These are phyloP conservation scores for Asterophora parasitica DNA, from an alignment of 768 basidiomycete genomes.

Conservation along the genomic window DNA sequence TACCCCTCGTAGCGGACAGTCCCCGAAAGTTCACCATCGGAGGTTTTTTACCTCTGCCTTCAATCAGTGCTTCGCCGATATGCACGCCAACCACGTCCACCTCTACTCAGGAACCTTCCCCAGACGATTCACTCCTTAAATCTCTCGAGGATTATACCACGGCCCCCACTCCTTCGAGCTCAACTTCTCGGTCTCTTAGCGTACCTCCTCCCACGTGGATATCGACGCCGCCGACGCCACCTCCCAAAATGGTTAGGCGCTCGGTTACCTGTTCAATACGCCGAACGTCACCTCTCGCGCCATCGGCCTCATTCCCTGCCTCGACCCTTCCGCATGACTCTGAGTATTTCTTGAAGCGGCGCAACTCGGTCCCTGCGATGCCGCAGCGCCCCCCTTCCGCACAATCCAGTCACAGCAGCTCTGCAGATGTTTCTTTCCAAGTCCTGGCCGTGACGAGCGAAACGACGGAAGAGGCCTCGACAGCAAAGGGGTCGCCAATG, in stretches of 20 bases:
- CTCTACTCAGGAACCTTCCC: constrained; percentile 20
- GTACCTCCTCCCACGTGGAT: constrained; percentile 48
- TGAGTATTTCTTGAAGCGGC: constrained; percentile 29
- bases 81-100: constrained; percentile 41
- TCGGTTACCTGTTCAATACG: constrained; percentile 30
- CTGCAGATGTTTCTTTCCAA: not conserved
- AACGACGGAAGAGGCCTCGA: constrained; percentile 1
- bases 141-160: constrained; percentile 15
- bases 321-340: constrained; percentile 29
- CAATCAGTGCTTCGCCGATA: constrained; percentile 57
- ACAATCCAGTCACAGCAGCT: constrained; percentile 3
- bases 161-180: constrained; percentile 19
- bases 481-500: constrained; percentile 5
- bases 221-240: constrained; percentile 56
- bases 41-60: constrained; percentile 46
- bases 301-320: constrained; percentile 45
- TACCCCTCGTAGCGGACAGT: constrained; percentile 7
- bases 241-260: constrained; percentile 36
- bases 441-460: constrained; percentile 1
- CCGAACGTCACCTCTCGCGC: constrained; percentile 28
- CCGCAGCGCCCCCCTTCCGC: constrained; percentile 17
- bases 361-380: constrained; percentile 39
- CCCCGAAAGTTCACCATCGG: constrained; percentile 26
- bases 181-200: constrained; percentile 11
- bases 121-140: constrained; percentile 10